Evolutionary conservation across 208 protist genomes (phyloP).

Genomic region (Acanthamoeba culbertsoni): DNA sequence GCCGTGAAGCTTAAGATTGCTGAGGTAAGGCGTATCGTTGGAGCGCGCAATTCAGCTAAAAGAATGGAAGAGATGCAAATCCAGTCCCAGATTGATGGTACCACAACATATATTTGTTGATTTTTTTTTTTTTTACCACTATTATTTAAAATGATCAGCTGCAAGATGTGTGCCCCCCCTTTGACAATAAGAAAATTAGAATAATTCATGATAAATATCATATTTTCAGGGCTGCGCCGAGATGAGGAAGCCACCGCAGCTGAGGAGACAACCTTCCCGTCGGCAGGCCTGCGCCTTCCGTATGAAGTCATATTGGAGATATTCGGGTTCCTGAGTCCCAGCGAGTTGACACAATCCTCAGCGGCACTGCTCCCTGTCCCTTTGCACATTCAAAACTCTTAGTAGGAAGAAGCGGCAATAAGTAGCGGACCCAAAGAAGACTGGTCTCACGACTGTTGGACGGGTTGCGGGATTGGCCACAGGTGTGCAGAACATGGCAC

Average conservation of each 20-base stretch:
- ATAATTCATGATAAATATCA: background rate
- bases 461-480: background rate
- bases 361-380: background rate
- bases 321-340: conserved; percentile 3
- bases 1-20: background rate
- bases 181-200: background rate
- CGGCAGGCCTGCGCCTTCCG: background rate
- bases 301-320: conserved; percentile 47
- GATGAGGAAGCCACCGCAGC: background rate
- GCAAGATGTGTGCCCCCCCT: background rate
- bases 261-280: background rate
- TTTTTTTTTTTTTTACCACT: conserved; percentile 1
- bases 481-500: background rate
- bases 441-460: too few relatives aligned
- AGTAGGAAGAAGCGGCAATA: background rate
- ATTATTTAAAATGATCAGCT: too few relatives aligned
- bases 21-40: background rate
- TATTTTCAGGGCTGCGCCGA: background rate
- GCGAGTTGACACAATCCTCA: background rate
- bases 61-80: background rate
- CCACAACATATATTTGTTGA: background rate
- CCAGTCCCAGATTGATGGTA: background rate
- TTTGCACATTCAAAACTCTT: background rate
- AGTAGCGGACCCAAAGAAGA: too few relatives aligned
- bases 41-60: background rate